Percentiles rank a stretch among this genome's conserved stretches.
Conservation (phyloP, 805 yeast genomes). For the Jamesozyma piceae region DNA sequence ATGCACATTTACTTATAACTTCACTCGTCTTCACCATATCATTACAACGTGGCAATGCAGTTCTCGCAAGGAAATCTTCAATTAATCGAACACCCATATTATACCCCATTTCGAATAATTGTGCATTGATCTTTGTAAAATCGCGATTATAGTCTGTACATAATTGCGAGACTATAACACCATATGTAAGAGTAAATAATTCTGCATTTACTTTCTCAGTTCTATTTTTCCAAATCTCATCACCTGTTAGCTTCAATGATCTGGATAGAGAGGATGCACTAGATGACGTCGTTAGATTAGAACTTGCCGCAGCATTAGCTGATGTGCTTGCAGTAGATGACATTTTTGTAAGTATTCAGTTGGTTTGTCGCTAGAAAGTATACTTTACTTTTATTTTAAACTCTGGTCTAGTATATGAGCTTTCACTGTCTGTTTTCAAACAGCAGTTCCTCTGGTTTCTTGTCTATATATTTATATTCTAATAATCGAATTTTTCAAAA, state of each 20-base stretch:
- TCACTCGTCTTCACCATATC: constrained; percentile 82
- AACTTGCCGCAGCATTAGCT: neutral
- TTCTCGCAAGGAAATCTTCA: constrained; percentile 85
- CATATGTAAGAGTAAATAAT: constrained; percentile 88
- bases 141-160: constrained; percentile 75
- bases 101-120: constrained; percentile 88
- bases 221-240: constrained; percentile 83
- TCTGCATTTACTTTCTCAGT: constrained; percentile 89
- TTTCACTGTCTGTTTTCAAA: too few species aligned
- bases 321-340: too few species aligned
- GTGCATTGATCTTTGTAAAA: constrained; percentile 69
- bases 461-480: too few species aligned
- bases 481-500: too few species aligned
- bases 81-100: constrained; percentile 85
- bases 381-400: too few species aligned
- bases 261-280: constrained; percentile 11
- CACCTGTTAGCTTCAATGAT: constrained; percentile 45
- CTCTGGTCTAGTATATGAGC: too few species aligned
- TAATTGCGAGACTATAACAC: constrained; percentile 84
- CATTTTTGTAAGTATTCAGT: too few species aligned
- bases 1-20: constrained; percentile 74
- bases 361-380: too few species aligned
- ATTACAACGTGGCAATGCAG: constrained; percentile 76
- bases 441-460: too few species aligned
- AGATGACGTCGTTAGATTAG: neutral